Percentiles rank a stretch among this genome's conserved stretches.
Evolutionary conservation across 495 filamentous ascomycete species (phyloP).

Genomic region (Tuber brumale): DNA sequence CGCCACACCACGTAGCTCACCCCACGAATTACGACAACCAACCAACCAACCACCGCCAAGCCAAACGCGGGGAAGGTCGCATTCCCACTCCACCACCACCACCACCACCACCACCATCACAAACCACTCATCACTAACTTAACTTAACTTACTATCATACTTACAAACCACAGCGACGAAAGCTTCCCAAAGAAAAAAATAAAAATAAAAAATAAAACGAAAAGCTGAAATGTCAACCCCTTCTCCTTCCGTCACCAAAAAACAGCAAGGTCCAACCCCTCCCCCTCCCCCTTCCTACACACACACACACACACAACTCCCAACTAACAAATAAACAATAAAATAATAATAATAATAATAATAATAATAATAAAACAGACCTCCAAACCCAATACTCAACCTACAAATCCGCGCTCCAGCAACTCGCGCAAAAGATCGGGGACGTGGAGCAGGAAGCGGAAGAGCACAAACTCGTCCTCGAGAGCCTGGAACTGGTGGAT

Average conservation of each 20-base stretch:
- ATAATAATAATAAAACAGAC: too few species aligned
- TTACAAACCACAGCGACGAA: too few species aligned
- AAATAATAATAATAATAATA: too few species aligned
- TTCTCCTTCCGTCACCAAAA: slow-evolving; percentile 50
- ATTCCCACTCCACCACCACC: background rate
- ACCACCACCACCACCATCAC: background rate
- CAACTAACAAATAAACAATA: background rate
- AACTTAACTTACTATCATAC: too few species aligned
- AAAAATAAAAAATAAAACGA: background rate
- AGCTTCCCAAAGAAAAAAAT: background rate
- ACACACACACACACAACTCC: background rate
- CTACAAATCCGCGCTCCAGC: slow-evolving; percentile 92
- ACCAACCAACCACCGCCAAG: background rate
- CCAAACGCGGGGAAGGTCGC: background rate
- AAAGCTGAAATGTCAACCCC: slow-evolving; percentile 6
- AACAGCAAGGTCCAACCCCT: slow-evolving; percentile 68
- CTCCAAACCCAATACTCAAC: slow-evolving; percentile 88
- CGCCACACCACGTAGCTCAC: slow-evolving; percentile 4
- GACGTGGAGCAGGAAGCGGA: slow-evolving; percentile 95
- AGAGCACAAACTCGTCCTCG: slow-evolving; percentile 96
- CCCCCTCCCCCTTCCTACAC: slow-evolving; percentile 4
- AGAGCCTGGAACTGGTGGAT: slow-evolving; percentile 78
- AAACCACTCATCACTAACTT: background rate
- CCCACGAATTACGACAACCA: background rate
- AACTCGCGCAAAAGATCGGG: slow-evolving; percentile 89